Evolutionary conservation across 805 yeast genomes (phyloP).

Genomic region (Candida adriatica): DNA sequence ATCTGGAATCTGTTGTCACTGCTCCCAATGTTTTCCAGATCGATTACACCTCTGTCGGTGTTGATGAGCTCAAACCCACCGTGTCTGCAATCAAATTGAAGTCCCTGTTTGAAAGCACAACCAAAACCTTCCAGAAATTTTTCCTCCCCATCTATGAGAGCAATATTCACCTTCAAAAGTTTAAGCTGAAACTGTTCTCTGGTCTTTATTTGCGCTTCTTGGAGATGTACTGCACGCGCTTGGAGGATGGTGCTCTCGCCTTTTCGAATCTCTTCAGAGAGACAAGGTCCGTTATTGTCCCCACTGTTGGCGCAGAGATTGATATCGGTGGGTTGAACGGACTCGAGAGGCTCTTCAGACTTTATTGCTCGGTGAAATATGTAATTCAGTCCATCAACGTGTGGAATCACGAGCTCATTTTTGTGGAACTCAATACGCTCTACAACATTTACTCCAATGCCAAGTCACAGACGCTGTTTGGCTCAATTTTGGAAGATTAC

Average conservation of each 20-base stretch:
- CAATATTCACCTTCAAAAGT: conserved; percentile 34
- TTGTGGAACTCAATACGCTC: conserved; percentile 20
- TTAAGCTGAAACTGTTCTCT: conserved; percentile 40
- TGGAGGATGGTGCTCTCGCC: conserved; percentile 25
- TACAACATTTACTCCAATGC: conserved; percentile 17
- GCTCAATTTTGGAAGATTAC: conserved; percentile 25
- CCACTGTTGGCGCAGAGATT: conserved; percentile 10
- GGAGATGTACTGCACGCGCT: conserved; percentile 30
- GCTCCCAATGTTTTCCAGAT: conserved; percentile 37
- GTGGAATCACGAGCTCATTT: conserved; percentile 23
- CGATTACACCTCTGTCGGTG: conserved; percentile 33
- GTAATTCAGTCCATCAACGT: conserved; percentile 15
- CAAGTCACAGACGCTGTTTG: conserved; percentile 22
- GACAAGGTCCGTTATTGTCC: conserved; percentile 9
- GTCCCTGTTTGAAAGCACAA: conserved; percentile 38
- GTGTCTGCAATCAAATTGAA: conserved; percentile 38
- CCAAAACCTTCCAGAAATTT: conserved; percentile 29
- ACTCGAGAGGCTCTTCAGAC: conserved; percentile 22
- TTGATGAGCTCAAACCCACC: conserved; percentile 28
- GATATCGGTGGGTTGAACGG: conserved; percentile 22
- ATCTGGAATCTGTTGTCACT: conserved; percentile 37
- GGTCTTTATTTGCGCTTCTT: conserved; percentile 35
- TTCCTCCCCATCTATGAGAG: conserved; percentile 23
- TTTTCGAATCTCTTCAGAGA: conserved; percentile 20
- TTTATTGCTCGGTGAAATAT: conserved; percentile 21